Percentiles rank a stretch among this genome's conserved stretches.
Conservation (phyloP, 1,284 basidiomycete species). For the Cryptococcus depauperatus region DNA sequence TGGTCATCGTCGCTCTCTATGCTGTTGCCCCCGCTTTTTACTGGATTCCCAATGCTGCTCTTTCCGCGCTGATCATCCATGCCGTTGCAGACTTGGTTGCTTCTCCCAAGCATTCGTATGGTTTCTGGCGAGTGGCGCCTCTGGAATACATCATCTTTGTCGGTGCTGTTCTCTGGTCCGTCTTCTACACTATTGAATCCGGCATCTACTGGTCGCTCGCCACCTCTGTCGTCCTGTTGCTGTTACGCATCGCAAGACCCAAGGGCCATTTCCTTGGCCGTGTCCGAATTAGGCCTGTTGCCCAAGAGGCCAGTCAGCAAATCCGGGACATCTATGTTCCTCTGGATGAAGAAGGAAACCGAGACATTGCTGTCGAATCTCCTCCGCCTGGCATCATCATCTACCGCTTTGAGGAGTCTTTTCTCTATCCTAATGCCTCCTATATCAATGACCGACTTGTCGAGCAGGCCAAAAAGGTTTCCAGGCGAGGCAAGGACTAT, state of each 20-base stretch:
- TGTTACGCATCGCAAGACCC: slow-evolving; percentile 84
- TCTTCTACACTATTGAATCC: slow-evolving; percentile 83
- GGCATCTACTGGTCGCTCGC: slow-evolving; percentile 89
- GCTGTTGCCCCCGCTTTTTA: slow-evolving; percentile 84
- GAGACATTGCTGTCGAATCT: slow-evolving; percentile 62
- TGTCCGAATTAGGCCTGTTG: slow-evolving; percentile 51
- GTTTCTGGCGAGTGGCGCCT: slow-evolving; percentile 89
- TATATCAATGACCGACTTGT: slow-evolving; percentile 68
- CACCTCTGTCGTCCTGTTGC: slow-evolving; percentile 71
- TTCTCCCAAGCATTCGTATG: slow-evolving; percentile 75
- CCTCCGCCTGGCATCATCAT: slow-evolving; percentile 82
- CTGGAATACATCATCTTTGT: slow-evolving; percentile 86
- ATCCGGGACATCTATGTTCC: slow-evolving; percentile 66
- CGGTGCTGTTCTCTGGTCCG: slow-evolving; percentile 72
- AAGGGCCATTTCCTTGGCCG: slow-evolving; percentile 85
- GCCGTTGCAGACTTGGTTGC: slow-evolving; percentile 89
- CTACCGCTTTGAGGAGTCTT: slow-evolving; percentile 89
- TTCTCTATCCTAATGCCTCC: slow-evolving; percentile 87
- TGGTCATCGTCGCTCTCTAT: slow-evolving; percentile 89
- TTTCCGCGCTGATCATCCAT: slow-evolving; percentile 93
- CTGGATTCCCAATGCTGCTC: slow-evolving; percentile 52
- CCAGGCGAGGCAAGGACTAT: slow-evolving; percentile 68
- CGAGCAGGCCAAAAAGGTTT: slow-evolving; percentile 69
- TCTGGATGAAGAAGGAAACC: slow-evolving; percentile 50
- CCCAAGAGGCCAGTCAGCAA: slow-evolving; percentile 43